A percentile compares a stretch with the other conserved stretches of the same genome.
These are phyloP conservation scores for Salicornia ramosissima DNA, from an alignment of 148 eudicot genomes.

Conservation along the genomic window DNA sequence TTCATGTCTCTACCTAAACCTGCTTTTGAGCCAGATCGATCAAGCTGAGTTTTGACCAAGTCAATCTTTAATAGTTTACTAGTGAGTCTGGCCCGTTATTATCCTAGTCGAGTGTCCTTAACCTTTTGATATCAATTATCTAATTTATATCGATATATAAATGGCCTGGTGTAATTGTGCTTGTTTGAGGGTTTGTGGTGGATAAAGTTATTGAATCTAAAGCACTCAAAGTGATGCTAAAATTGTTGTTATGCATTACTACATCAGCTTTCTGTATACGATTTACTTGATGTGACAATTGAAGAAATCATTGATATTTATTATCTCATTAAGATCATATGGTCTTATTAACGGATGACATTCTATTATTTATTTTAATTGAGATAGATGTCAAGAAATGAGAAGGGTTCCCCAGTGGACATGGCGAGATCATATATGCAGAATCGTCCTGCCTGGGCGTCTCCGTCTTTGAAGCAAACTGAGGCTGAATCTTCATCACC, in stretches of 20 bases:
- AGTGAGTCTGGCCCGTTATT: too few species aligned
- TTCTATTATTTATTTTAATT: neutral
- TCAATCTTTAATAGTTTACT: too few species aligned
- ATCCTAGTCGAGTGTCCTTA: neutral
- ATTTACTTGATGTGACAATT: neutral
- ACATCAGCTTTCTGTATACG: neutral
- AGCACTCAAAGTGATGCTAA: neutral
- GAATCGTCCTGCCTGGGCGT: conserved; percentile 72
- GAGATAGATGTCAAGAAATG: conserved; percentile 43
- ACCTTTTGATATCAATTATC: neutral
- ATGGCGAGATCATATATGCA: conserved; percentile 84
- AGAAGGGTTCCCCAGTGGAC: conserved; percentile 69
- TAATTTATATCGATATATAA: neutral
- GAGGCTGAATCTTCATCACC: conserved; percentile 50
- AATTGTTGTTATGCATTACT: neutral
- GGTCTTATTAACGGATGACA: neutral
- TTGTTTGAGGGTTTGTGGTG: too few species aligned
- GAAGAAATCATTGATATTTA: neutral
- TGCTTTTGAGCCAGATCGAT: too few species aligned
- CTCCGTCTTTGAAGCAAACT: conserved; percentile 40
- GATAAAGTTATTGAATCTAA: neutral
- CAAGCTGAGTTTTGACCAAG: too few species aligned
- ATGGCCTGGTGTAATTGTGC: neutral
- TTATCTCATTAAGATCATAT: conserved; percentile 3
- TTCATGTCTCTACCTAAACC: too few species aligned